phyloP scores from a whole-genome alignment of 2,329 filamentous ascomycete genomes.

The Hymenoscyphus linearis region DNA sequence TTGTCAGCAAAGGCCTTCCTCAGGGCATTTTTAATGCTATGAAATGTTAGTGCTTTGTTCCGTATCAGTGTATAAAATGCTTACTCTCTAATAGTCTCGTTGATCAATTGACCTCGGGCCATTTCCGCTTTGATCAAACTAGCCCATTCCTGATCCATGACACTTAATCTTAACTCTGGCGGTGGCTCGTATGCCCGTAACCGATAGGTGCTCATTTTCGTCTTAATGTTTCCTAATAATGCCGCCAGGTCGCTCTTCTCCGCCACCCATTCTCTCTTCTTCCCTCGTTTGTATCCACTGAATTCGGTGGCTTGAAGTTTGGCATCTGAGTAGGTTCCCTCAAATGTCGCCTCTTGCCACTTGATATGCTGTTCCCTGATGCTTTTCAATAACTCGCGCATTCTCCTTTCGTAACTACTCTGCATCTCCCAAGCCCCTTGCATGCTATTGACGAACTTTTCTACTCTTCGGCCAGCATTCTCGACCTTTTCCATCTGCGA shows the following conservation, averaged over 20 bases:
- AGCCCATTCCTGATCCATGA: conserved; percentile 78
- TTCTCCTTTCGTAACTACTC: conserved; percentile 86
- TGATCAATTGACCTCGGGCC: conserved; percentile 85
- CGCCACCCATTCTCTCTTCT: conserved; percentile 93
- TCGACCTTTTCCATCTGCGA: conserved; percentile 98
- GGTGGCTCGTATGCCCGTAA: conserved; percentile 89
- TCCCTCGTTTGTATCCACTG: conserved; percentile 80
- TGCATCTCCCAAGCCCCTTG: conserved; percentile 99
- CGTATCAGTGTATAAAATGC: conserved; percentile 29
- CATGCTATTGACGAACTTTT: conserved; percentile 99
- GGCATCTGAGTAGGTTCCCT: conserved; percentile 87
- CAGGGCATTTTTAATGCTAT: conserved; percentile 87
- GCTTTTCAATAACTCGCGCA: conserved; percentile 72
- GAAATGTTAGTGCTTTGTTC: conserved; percentile 29
- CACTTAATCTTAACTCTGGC: conserved; percentile 72
- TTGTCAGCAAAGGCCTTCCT: conserved; percentile 94
- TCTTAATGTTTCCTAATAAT: conserved; percentile 95
- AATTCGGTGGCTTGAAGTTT: conserved; percentile 82
- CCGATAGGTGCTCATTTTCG: conserved; percentile 92
- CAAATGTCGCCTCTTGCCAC: conserved; percentile 79
- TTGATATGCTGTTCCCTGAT: conserved; percentile 67
- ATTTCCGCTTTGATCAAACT: conserved; percentile 78
- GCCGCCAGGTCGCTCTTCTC: conserved; percentile 96
- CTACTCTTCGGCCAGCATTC: conserved; percentile 90
- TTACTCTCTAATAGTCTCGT: conserved; percentile 93